Conservation (phyloP, 2,329 filamentous ascomycete genomes). For the Ascomycota sp. region DNA sequence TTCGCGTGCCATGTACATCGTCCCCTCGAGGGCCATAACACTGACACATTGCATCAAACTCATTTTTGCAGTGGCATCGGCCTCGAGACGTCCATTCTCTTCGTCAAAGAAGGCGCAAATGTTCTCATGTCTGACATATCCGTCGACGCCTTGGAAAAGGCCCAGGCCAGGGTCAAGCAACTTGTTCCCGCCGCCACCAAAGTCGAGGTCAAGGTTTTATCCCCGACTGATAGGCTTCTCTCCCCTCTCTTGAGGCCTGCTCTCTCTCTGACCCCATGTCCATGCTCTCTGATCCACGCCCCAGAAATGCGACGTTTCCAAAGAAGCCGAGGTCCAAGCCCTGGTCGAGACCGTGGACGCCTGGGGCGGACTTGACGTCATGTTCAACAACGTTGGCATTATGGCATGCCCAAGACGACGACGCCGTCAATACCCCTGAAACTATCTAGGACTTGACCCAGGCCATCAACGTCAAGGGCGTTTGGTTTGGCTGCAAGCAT, state of each 20-base stretch:
- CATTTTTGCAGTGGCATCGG: slow-evolving; percentile 87
- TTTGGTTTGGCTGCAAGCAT: slow-evolving; percentile 94
- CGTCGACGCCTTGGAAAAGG: slow-evolving; percentile 54
- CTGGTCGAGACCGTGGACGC: slow-evolving; percentile 55
- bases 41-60: no score
- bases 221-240: no score
- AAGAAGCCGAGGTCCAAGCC: slow-evolving; percentile 57
- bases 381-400: slow-evolving; percentile 96
- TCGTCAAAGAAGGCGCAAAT: slow-evolving; percentile 70
- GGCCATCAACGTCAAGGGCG: slow-evolving; percentile 89
- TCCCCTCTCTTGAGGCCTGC: not conserved
- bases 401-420: slow-evolving; percentile 73
- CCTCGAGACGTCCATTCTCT: slow-evolving; percentile 78
- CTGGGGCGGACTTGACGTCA: slow-evolving; percentile 76
- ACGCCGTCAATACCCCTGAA: slow-evolving; percentile 69
- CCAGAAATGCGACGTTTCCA: slow-evolving; percentile 53
- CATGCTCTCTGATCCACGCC: no score
- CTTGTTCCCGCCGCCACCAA: slow-evolving; percentile 40
- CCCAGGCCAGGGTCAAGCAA: slow-evolving; percentile 52
- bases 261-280: not conserved
- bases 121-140: slow-evolving; percentile 79
- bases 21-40: no score
- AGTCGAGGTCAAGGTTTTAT: slow-evolving; percentile 38
- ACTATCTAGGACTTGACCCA: slow-evolving; percentile 89
- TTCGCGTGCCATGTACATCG: no score